phyloP scores from a whole-genome alignment of 2,329 filamentous ascomycete species.

The Sclerotinia subarctica region DNA sequence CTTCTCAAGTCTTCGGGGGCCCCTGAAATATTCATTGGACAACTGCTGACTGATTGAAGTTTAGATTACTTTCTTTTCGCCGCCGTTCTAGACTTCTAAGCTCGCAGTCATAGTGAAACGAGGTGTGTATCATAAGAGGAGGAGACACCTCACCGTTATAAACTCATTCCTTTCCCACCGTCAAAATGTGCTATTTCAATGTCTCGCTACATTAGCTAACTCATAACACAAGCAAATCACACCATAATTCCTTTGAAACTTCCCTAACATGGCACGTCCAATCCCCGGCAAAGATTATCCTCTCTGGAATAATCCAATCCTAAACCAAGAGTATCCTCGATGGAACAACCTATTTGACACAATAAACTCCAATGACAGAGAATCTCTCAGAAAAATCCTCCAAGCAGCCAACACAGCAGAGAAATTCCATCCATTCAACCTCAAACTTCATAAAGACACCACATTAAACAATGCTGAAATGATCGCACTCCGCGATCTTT shows the following conservation, averaged over 20 bases:
- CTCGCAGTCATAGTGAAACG: not conserved
- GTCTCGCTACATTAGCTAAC: not conserved
- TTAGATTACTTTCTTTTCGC: not conserved
- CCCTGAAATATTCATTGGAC: not conserved
- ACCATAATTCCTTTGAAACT: not conserved
- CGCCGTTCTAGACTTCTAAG: not conserved
- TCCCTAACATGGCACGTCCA: not conserved
- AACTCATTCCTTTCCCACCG: not conserved
- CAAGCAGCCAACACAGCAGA: not conserved
- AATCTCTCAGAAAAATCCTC: not conserved
- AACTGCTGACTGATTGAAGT: not conserved
- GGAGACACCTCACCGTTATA: not conserved
- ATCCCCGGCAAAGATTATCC: not conserved
- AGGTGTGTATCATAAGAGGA: not conserved
- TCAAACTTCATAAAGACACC: not conserved
- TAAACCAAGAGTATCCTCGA: not conserved
- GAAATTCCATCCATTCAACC: conserved; percentile 2
- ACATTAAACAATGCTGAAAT: not conserved
- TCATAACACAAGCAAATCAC: not conserved
- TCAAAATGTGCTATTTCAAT: not conserved
- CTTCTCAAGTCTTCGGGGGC: not conserved
- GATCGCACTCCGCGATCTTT: not conserved
- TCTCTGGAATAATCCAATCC: not conserved
- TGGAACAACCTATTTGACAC: conserved; percentile 5
- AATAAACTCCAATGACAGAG: not conserved